Evolutionary conservation across 768 basidiomycete genomes (phyloP), one percentile per base, ranked within the genome.

Genomic region (Lentinula sp.): DNA sequence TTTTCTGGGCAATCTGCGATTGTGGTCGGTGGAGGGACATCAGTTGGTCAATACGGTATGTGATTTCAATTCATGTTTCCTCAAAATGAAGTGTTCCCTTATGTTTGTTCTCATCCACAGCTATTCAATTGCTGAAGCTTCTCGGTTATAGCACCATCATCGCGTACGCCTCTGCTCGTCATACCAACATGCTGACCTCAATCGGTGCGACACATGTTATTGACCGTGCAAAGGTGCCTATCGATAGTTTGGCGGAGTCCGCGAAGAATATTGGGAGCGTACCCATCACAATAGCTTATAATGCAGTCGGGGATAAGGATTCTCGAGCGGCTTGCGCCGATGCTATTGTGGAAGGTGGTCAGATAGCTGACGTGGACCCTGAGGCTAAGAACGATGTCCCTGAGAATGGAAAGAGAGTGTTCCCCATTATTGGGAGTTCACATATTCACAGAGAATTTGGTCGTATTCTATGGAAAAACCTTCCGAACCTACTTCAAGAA

Each of bases 1-100:
- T 81, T 82, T 64, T 69, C 68, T 41, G 79, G 73, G 4, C 73
- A 74, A 55, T 76, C 81, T 0, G 74, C 82, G 46, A 61, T 84
- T 36, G 74, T 84, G 57, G 68, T 81, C 16, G 82, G 82, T 36
- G 82, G 82, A 5, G 67, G 76, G 32, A 76, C 76, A 48, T 81
- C 79, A 42, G 78, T 82, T 2, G 82, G 82, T 42, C 80, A 82
- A 73, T 77, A 72, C 35, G 78, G 82, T 79, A 69, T 74, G 64
- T 33, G 28, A 28, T 39, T 65, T 59, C 33, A 41, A 50, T 20
- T 32, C 35, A 61, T 57, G 55, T 35, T 57, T 41, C 13, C 20
- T 10, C 20, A 46, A 23, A 33, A 51, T 35, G 0, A 23, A 7
- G 6, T 15, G 35, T 23, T 32, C 10, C 32, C 43, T 42, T n/a